Percentiles rank a stretch among this genome's conserved stretches.
Evolutionary conservation across 371 early-diverging fungal species (phyloP).

Genomic region (Haplosporangium sp.): DNA sequence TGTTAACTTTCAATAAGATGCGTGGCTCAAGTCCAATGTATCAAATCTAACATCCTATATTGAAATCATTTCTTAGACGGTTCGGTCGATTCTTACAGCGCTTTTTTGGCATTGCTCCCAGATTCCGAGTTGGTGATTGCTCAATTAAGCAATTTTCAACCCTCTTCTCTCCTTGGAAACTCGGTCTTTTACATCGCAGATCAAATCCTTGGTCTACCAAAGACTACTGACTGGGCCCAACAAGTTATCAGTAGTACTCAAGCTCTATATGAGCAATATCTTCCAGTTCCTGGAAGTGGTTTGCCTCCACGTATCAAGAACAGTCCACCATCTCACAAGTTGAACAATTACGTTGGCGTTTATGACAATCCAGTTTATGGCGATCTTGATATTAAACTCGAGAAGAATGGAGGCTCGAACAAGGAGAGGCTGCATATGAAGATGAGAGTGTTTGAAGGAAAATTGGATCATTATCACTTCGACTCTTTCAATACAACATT

Average conservation of each 20-base stretch:
- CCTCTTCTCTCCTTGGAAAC: slow-evolving; percentile 1
- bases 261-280: background rate
- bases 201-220: slow-evolving; percentile 20
- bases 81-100: slow-evolving; percentile 4
- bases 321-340: slow-evolving; percentile 16
- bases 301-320: slow-evolving; percentile 22
- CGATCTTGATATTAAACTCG: slow-evolving; percentile 9
- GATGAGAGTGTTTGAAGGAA: background rate
- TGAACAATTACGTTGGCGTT: slow-evolving; percentile 15
- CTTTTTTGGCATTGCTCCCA: slow-evolving; percentile 20
- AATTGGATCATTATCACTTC: slow-evolving; percentile 29
- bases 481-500: slow-evolving; percentile 2
- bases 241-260: slow-evolving; percentile 1
- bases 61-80: slow-evolving; percentile 7
- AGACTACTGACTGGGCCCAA: slow-evolving; percentile 15
- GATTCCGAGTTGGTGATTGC: slow-evolving; percentile 26
- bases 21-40: background rate
- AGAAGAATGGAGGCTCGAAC: background rate
- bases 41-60: too few relatives aligned
- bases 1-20: background rate
- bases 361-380: slow-evolving; percentile 17
- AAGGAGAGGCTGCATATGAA: slow-evolving; percentile 10
- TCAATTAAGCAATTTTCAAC: slow-evolving; percentile 9
- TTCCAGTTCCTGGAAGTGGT: background rate
- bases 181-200: slow-evolving; percentile 21